A percentile compares a stretch with the other conserved stretches of the same genome.
Conservation (phyloP, 1,284 basidiomycete species). For the Cerioporus squamosus region DNA sequence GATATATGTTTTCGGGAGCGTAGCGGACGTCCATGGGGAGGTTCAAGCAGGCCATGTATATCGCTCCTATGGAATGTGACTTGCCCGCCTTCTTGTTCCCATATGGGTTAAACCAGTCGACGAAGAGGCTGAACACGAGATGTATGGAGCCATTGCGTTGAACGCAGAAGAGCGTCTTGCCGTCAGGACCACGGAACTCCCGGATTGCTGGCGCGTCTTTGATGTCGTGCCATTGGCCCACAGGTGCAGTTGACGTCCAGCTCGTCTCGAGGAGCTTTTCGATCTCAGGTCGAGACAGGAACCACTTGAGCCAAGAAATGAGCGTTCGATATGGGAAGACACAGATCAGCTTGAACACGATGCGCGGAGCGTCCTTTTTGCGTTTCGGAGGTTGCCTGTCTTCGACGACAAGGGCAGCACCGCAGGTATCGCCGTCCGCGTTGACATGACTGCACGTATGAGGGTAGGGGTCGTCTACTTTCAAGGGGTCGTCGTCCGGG, state of each 20-base stretch:
- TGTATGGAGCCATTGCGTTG: constrained; percentile 2
- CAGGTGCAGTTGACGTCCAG: background rate
- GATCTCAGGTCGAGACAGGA: background rate
- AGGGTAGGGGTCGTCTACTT: background rate
- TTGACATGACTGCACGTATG: background rate
- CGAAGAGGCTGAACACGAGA: constrained; percentile 31
- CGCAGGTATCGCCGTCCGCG: background rate
- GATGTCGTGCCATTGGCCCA: background rate
- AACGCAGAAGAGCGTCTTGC: constrained; percentile 2
- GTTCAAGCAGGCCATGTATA: constrained; percentile 23
- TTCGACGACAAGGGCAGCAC: background rate
- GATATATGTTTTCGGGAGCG: constrained; percentile 29
- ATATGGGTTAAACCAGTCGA: constrained; percentile 36
- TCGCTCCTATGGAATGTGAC: constrained; percentile 22
- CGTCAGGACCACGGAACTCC: constrained; percentile 8
- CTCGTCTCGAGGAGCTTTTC: background rate
- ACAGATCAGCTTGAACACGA: too few relatives aligned
- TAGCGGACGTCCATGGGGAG: constrained; percentile 29
- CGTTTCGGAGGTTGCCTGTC: too few relatives aligned
- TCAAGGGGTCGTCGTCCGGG: background rate
- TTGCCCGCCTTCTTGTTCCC: constrained; percentile 33
- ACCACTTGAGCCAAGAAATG: too few relatives aligned
- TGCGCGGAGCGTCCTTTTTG: too few relatives aligned
- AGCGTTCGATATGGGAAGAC: too few relatives aligned
- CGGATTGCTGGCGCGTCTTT: background rate